Evolutionary conservation across 345 rosid species (phyloP), one percentile per base, ranked within the genome.

Genomic region (Populus alba): DNA sequence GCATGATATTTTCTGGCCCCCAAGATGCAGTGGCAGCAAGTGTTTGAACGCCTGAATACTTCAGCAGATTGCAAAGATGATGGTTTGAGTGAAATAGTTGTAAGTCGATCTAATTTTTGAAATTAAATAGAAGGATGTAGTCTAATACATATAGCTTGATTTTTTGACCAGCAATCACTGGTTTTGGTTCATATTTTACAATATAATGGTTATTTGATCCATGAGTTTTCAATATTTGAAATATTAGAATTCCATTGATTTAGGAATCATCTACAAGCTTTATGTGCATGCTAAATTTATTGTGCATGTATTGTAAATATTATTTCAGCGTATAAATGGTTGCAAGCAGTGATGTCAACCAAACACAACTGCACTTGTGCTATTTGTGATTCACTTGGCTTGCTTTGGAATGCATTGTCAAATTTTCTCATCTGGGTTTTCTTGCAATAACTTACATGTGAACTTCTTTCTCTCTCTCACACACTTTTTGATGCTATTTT

Each of bases 1-100:
- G 81, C 79, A 85, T 94, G 85, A 86, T 91, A 75, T 89, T 91
- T 88, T 88, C 98, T 80, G n/a, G 88, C 88, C 73, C 88, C 94
- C 7, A 87, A 80, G 74, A 63, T 49, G 59, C 90, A 89, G 75
- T 91, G 98, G 98, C 7, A 16, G 66, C 91, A 85, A 78, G 84
- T 90, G 66, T 82, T 94, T 75, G 87, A 82, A 71, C 79, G 83
- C 74, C 69, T 92, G 77, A 80, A 77, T 41, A 53, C 73, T 72
- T 85, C 88, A 41, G 78, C 68, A 63, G 76, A 75, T 77, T 75
- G 80, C 76, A 74, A 63, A 38, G 82, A 84, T 72, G 85, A 76
- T 72, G 71, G 86, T 70, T 80, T 83, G 68, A 39, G 43, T 23
- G 88, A 90, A 83, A 84, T 85, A 75, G 81, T 91, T 18, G 97